A percentile compares a stretch with the other conserved stretches of the same genome.
These are phyloP conservation scores for Colletotrichum echinochloae DNA, from an alignment of 2,329 filamentous ascomycete genomes.

Conservation along the genomic window DNA sequence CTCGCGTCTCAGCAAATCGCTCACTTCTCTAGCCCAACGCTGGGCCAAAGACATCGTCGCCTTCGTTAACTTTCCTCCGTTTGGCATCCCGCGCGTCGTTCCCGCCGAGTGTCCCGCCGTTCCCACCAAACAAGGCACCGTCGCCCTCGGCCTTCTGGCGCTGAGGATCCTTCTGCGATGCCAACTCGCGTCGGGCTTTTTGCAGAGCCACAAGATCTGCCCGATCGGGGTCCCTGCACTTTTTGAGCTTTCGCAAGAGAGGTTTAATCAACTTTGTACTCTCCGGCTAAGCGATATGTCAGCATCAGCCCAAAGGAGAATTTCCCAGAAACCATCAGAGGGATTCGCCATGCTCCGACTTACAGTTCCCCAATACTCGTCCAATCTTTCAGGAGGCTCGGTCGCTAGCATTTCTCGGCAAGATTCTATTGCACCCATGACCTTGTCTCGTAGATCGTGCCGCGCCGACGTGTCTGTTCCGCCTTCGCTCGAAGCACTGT, in stretches of 20 bases:
- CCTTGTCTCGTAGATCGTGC: constrained; percentile 57
- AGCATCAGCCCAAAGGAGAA: constrained; percentile 18
- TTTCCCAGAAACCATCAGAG: neutral
- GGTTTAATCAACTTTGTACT: constrained; percentile 64
- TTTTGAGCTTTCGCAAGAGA: constrained; percentile 76
- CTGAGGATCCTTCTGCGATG: constrained; percentile 57
- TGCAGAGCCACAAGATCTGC: constrained; percentile 78
- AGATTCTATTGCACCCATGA: constrained; percentile 60
- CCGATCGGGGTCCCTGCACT: constrained; percentile 80
- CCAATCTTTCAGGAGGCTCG: constrained; percentile 68
- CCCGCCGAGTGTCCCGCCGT: constrained; percentile 33
- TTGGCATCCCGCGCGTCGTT: constrained; percentile 55
- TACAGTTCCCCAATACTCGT: constrained; percentile 66
- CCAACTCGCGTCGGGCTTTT: constrained; percentile 69
- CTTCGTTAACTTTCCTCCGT: constrained; percentile 57
- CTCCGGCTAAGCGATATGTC: constrained; percentile 57
- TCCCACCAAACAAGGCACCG: constrained; percentile 60
- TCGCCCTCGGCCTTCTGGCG: constrained; percentile 52
- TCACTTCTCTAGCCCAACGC: constrained; percentile 11
- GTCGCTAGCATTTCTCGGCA: constrained; percentile 68
- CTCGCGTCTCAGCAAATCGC: neutral
- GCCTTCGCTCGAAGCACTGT: constrained; percentile 17
- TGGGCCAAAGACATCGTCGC: constrained; percentile 61
- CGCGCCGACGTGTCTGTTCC: constrained; percentile 43
- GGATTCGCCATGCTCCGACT: constrained; percentile 18